Evolutionary conservation across 2,329 filamentous ascomycete genomes (phyloP).

Genomic region (Phyllosticta citrichinensis): DNA sequence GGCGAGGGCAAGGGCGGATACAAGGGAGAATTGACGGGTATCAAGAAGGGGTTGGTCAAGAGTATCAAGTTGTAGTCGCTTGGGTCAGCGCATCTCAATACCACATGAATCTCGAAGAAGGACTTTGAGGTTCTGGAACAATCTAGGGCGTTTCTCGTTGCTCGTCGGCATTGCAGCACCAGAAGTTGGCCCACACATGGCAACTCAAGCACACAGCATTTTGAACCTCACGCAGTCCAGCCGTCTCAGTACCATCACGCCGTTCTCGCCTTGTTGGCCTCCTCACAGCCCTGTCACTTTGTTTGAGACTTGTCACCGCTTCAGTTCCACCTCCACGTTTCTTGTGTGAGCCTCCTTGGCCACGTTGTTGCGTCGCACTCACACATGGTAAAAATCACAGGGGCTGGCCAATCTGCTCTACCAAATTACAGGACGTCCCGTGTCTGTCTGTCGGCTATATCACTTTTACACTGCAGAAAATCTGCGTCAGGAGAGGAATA

Average conservation of each 20-base stretch:
- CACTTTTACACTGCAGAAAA: too few relatives aligned
- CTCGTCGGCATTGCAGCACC: too few relatives aligned
- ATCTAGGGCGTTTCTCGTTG: too few relatives aligned
- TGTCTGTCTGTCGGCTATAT: not conserved
- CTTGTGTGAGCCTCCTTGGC: not conserved
- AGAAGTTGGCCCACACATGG: too few relatives aligned
- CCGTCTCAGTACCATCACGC: too few relatives aligned
- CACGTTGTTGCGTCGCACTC: not conserved
- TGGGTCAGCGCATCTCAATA: not conserved
- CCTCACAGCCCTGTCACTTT: not conserved
- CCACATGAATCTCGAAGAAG: too few relatives aligned
- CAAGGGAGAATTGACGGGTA: constrained; percentile 84
- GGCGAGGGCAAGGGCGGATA: constrained; percentile 79
- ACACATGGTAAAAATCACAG: not conserved
- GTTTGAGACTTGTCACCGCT: not conserved
- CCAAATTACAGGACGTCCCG: not conserved
- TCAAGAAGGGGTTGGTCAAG: constrained; percentile 88
- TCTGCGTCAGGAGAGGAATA: too few relatives aligned
- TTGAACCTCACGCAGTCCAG: too few relatives aligned
- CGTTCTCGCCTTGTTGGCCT: too few relatives aligned
- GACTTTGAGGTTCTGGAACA: not conserved
- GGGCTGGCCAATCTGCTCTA: not conserved
- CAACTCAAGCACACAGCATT: too few relatives aligned
- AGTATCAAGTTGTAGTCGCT: constrained; percentile 70
- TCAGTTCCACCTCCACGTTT: not conserved